Percentiles rank a stretch among this genome's conserved stretches.
These are phyloP conservation scores for Fragaria ananassa DNA, from an alignment of 306 rosid genomes.

Conservation along the genomic window DNA sequence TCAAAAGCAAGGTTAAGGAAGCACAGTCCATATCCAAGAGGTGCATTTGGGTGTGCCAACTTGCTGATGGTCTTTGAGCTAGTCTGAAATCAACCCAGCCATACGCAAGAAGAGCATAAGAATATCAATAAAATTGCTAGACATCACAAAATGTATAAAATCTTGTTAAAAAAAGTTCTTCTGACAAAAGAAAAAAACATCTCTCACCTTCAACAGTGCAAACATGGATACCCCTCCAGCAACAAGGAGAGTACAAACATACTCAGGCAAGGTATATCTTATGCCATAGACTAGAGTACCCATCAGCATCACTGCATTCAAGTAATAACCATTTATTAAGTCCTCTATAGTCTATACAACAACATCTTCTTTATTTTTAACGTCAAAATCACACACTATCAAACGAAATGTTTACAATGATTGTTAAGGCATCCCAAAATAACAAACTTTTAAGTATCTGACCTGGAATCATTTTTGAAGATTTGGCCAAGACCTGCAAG, in stretches of 20 bases:
- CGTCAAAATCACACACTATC: not conserved
- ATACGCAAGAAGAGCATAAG: conserved; percentile 6
- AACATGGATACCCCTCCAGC: conserved; percentile 97
- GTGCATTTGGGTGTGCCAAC: conserved; percentile 95
- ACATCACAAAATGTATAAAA: not conserved
- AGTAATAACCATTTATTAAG: conserved; percentile 1
- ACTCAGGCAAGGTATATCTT: conserved; percentile 73
- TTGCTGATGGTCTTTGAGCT: conserved; percentile 89
- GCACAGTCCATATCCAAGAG: conserved; percentile 92
- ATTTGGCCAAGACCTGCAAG: conserved; percentile 92
- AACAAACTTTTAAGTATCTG: conserved; percentile 23
- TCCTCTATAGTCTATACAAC: not conserved
- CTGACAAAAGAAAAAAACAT: not conserved
- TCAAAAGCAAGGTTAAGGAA: conserved; percentile 94
- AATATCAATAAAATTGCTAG: not conserved
- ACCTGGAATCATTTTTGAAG: conserved; percentile 99
- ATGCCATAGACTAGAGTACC: conserved; percentile 81
- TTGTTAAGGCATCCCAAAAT: not conserved
- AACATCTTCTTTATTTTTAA: not conserved
- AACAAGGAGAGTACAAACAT: conserved; percentile 81
- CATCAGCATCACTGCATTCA: conserved; percentile 93
- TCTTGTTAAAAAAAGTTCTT: not conserved
- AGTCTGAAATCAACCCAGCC: conserved; percentile 54
- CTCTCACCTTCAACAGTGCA: conserved; percentile 82
- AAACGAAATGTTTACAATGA: not conserved